Percentiles rank a stretch among this genome's conserved stretches.
These are phyloP conservation scores for Pseudoneurospora amorphoporcata DNA, from an alignment of 495 filamentous ascomycete species.

Conservation along the genomic window DNA sequence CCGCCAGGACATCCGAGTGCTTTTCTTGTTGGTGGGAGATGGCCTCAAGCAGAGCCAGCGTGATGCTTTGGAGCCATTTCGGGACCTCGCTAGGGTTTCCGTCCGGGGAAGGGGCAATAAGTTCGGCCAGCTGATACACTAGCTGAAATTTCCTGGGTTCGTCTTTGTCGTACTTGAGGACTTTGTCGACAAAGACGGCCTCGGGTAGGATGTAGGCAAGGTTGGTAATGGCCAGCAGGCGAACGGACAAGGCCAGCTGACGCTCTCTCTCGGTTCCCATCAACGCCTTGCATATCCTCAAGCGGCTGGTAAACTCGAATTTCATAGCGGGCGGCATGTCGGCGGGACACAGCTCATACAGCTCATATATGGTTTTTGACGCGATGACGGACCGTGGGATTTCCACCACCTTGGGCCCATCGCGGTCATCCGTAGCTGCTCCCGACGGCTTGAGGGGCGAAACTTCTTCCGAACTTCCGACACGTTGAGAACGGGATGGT, in stretches of 20 bases:
- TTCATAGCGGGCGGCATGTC: conserved; percentile 61
- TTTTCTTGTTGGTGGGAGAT: conserved; percentile 68
- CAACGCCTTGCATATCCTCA: conserved; percentile 74
- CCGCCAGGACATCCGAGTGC: conserved; percentile 68
- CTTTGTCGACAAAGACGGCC: conserved; percentile 65
- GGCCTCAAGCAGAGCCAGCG: conserved; percentile 69
- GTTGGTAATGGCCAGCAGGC: conserved; percentile 83
- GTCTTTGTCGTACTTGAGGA: conserved; percentile 79
- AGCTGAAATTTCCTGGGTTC: conserved; percentile 84
- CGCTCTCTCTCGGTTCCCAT: conserved; percentile 51
- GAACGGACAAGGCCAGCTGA: conserved; percentile 67
- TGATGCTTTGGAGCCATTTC: conserved; percentile 69
- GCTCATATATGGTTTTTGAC: conserved; percentile 50
- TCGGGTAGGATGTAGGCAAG: conserved; percentile 82
- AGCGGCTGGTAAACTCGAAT: conserved; percentile 77
- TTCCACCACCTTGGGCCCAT: conserved; percentile 53
- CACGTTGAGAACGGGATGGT: conserved; percentile 26
- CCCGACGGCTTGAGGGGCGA: conserved; percentile 21
- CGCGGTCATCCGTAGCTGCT: conserved; percentile 40
- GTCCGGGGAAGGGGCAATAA: conserved; percentile 67
- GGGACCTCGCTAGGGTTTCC: conserved; percentile 53
- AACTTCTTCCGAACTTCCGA: conserved; percentile 25
- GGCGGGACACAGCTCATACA: conserved; percentile 51
- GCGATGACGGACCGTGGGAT: conserved; percentile 56
- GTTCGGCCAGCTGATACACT: conserved; percentile 80